Evolutionary conservation across 805 yeast species (phyloP), one percentile per base, ranked within the genome.

Genomic region (Priceomyces castillae): DNA sequence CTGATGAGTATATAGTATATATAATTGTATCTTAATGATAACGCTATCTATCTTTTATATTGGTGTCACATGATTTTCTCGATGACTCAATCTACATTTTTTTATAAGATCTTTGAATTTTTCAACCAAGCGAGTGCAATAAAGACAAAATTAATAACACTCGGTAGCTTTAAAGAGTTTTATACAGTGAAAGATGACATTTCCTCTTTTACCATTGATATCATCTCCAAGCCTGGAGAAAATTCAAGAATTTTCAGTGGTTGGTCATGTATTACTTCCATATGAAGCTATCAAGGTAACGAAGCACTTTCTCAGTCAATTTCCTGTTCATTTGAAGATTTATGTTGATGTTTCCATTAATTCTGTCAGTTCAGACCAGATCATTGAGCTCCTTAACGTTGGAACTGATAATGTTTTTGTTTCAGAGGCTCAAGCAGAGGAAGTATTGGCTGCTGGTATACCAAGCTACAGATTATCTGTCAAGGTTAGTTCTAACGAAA

Each of bases 401-500:
- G 94, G 94, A 37, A 77, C 82, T 11, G 56, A 64, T 19, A 67
- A 71, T 15, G 54, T 84, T 3, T 65, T 80, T 43, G 71, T 76
- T 20, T 39, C 61, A 3, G 53, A 48, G 6, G 39, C 51, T 2
- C 58, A 56, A 26, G 70, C 62, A 1, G 53, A 55, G 0, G 64
- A 56, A 30, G 57, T 76, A 17, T 52, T 67, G 12, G 44, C 20
- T 34, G 65, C 56, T 1, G 85, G 83, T 14, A 74, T 84, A 31
- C 84, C 87, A 31, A 56, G 61, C 9, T 55, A 62, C 4, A 67
- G 86, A 50, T 56, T 81, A 40, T 65, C 70, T 4, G 56, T 72
- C 19, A 43, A 53, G 20, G 39, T 51, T 26, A 48, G 38, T 18
- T 52, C 57, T 43, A 41, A 52, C n/a, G 23, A 37, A 19, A 34